Base-by-base conservation (phyloP, 331 rosid genomes). In the Rosa hybrid region DNA sequence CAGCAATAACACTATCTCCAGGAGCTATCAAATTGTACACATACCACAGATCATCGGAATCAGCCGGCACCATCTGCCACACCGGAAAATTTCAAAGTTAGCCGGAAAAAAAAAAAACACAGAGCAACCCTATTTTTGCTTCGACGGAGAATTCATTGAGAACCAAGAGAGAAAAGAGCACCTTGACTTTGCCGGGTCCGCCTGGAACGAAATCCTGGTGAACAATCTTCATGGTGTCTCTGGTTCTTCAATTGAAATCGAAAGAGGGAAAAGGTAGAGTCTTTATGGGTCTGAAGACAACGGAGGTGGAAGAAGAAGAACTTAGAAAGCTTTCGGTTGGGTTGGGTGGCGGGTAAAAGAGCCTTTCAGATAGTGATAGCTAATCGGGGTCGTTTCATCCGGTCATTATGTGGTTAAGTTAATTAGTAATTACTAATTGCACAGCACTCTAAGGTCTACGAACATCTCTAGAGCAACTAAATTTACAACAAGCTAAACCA, bases 181-280 rank as follows among this genome's bases (percentile, higher is more conserved):
- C 99, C 98, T 96, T 96, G 53, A 96, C 97, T 86, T 96, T 91
- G n/a, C 99, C 99, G 57, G 99, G 90, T 73, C 99, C 99, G 75
- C 91, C 41, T 18, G 80, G 90, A 1, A 85, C 88, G 16, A 84
- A 42, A 84, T 93, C 93, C 82, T 51, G 90, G 38, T 92, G 97
- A 46, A 96, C 96, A 86, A 96, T 96, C 86, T 16, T 96, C 99
- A 93, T 96, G 78, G 2, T 72, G 60, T 3, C 34, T 45, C 45
- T 65, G 39, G 39, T 7, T 16, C 13, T 48, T n/a, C 10, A 13
- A 65, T 46, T 64, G 56, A 46, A 62, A 25, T 76, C 27, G 60
- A 54, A 54, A 51, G n/a, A 51, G 21, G 57, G n/a, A 16, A 50
- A 16, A 60, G 25, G 30, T 17, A 7, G 6, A 18, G 68, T 14